Conservation (phyloP, 768 basidiomycete species). For the Trametes punicea region DNA sequence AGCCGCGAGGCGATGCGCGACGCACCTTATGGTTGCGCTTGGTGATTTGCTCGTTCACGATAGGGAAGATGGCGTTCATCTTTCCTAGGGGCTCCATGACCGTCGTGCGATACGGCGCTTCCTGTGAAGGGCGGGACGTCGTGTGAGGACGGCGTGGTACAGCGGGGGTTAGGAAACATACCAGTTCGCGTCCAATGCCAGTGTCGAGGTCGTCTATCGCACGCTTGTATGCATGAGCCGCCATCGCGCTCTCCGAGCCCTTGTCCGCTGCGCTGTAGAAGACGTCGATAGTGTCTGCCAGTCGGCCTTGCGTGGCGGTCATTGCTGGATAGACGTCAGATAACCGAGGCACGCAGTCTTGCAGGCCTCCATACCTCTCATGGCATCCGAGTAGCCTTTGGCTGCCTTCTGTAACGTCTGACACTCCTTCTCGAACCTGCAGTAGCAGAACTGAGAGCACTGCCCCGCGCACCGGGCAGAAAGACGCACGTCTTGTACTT, state of each 20-base stretch:
- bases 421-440: slow-evolving; percentile 95
- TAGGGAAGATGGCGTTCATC: slow-evolving; percentile 93
- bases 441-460: not conserved
- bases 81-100: slow-evolving; percentile 95
- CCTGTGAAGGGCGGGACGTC: slow-evolving; percentile 43
- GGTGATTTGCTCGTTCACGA: slow-evolving; percentile 88
- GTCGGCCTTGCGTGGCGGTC: slow-evolving; percentile 87
- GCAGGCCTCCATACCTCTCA: slow-evolving; percentile 62
- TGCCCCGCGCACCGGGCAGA: not conserved
- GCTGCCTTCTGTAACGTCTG: slow-evolving; percentile 91
- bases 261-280: slow-evolving; percentile 89
- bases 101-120: slow-evolving; percentile 90
- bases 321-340: slow-evolving; percentile 55
- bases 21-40: slow-evolving; percentile 96
- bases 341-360: not conserved
- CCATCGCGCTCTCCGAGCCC: slow-evolving; percentile 90
- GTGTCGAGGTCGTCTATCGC: slow-evolving; percentile 92
- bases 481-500: slow-evolving; percentile 80
- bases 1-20: not conserved
- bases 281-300: slow-evolving; percentile 89
- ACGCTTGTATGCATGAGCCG: slow-evolving; percentile 92
- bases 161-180: slow-evolving; percentile 36
- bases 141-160: not conserved
- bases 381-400: slow-evolving; percentile 91
- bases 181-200: slow-evolving; percentile 80